A percentile compares a stretch with the other conserved stretches of the same genome.
Conservation (phyloP, 1,284 basidiomycete species). For the Porodaedalea pini region DNA sequence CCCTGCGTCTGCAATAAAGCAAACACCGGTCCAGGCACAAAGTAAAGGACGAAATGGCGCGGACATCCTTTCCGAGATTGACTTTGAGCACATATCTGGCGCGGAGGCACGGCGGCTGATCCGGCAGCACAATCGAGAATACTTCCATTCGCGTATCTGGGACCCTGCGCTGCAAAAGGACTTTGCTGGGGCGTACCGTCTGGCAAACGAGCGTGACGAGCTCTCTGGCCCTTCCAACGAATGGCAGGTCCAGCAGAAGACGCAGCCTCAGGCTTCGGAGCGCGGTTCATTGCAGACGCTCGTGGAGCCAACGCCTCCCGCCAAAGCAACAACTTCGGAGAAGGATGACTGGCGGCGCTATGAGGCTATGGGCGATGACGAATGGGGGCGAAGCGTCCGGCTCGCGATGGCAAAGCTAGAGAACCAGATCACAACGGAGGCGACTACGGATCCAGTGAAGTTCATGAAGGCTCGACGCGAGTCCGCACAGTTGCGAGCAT, state of each 20-base stretch:
- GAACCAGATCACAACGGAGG: neutral
- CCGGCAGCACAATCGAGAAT: constrained; percentile 1
- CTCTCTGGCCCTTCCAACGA: too few species aligned
- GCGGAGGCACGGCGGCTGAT: constrained; percentile 1
- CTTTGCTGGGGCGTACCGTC: constrained; percentile 4
- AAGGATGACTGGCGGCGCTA: too few species aligned
- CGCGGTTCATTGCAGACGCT: too few species aligned
- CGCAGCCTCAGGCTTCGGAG: too few species aligned
- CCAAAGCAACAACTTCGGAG: too few species aligned
- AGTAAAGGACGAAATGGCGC: neutral
- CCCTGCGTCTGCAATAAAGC: too few species aligned
- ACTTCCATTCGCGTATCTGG: constrained; percentile 9
- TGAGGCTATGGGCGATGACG: neutral
- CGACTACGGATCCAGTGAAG: neutral
- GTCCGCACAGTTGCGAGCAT: neutral
- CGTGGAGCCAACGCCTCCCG: too few species aligned
- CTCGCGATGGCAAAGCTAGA: constrained; percentile 3
- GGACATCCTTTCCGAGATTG: neutral
- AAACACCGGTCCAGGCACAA: neutral
- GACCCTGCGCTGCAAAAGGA: constrained; percentile 11
- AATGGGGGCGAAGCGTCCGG: constrained; percentile 2
- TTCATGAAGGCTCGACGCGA: constrained; percentile 1
- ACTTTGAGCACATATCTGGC: too few species aligned
- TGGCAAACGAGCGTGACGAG: constrained; percentile 4
- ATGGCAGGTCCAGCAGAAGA: too few species aligned